phyloP scores from a whole-genome alignment of 2,329 filamentous ascomycete genomes.

The Lecanicillium sp. region DNA sequence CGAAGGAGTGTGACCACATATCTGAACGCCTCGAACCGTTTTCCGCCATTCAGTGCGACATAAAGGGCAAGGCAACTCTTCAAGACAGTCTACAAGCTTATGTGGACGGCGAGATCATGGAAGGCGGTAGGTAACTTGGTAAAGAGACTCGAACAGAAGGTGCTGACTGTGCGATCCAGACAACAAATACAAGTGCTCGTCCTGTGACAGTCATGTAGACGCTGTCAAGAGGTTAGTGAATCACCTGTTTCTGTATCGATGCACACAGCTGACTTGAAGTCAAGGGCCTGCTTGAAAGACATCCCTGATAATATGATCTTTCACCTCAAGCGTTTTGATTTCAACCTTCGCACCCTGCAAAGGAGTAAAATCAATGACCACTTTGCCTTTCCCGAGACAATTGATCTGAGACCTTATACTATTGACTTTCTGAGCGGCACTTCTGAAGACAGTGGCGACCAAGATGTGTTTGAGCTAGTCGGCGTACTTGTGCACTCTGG shows the following conservation, averaged over 20 bases:
- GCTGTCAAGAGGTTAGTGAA: slow-evolving; percentile 71
- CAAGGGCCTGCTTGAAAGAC: slow-evolving; percentile 85
- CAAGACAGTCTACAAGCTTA: slow-evolving; percentile 90
- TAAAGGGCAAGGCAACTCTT: slow-evolving; percentile 80
- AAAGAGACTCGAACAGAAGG: slow-evolving; percentile 15
- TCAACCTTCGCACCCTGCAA: slow-evolving; percentile 67
- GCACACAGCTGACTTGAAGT: too few relatives aligned
- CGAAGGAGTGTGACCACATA: slow-evolving; percentile 87
- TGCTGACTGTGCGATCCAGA: slow-evolving; percentile 40
- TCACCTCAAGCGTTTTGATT: slow-evolving; percentile 84
- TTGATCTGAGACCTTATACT: slow-evolving; percentile 87
- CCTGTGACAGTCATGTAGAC: slow-evolving; percentile 81
- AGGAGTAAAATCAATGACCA: slow-evolving; percentile 92
- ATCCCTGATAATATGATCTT: slow-evolving; percentile 93
- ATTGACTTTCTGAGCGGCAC: slow-evolving; percentile 71
- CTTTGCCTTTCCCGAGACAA: slow-evolving; percentile 75
- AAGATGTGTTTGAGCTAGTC: slow-evolving; percentile 88
- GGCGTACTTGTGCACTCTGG: slow-evolving; percentile 90
- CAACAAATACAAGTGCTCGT: slow-evolving; percentile 96
- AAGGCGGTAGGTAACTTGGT: slow-evolving; percentile 54
- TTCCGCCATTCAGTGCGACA: slow-evolving; percentile 91
- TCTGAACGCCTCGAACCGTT: slow-evolving; percentile 88
- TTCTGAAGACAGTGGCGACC: slow-evolving; percentile 36
- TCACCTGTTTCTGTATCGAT: slow-evolving; percentile 8
- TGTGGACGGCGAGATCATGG: slow-evolving; percentile 92